Conservation (phyloP, 169 alveolate genomes). For the Miamiensis avidus region DNA sequence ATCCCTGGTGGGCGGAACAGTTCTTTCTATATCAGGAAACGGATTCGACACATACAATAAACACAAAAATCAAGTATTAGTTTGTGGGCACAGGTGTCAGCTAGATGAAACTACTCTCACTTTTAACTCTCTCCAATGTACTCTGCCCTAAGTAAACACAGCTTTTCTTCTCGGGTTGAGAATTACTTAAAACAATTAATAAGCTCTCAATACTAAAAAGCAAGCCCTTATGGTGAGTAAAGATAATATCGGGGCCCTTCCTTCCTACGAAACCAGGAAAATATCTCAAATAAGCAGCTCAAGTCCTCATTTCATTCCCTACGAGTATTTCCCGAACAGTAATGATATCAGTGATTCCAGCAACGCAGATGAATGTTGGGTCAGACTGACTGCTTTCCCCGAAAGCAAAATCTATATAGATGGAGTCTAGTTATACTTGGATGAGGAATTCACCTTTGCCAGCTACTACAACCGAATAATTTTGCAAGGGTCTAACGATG, state of each 20-base stretch:
- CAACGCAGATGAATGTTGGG: background rate
- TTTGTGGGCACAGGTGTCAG: background rate
- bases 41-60: background rate
- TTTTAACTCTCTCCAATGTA: background rate
- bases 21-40: background rate
- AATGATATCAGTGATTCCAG: no score
- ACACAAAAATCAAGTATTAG: background rate
- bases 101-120: background rate
- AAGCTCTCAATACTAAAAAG: background rate
- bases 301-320: no score
- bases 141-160: background rate
- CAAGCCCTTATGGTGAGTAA: no score
- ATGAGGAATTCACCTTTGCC: background rate
- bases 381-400: background rate
- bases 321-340: no score
- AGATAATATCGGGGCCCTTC: background rate
- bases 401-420: background rate
- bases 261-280: background rate
- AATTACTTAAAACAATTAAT: background rate
- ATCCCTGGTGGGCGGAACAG: background rate
- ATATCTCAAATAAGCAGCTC: no score
- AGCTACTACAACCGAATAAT: background rate
- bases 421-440: background rate
- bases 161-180: background rate
- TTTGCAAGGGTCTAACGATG: background rate